Base-by-base conservation (phyloP, 2,329 filamentous ascomycete genomes). In the Talaromyces atroroseus region DNA sequence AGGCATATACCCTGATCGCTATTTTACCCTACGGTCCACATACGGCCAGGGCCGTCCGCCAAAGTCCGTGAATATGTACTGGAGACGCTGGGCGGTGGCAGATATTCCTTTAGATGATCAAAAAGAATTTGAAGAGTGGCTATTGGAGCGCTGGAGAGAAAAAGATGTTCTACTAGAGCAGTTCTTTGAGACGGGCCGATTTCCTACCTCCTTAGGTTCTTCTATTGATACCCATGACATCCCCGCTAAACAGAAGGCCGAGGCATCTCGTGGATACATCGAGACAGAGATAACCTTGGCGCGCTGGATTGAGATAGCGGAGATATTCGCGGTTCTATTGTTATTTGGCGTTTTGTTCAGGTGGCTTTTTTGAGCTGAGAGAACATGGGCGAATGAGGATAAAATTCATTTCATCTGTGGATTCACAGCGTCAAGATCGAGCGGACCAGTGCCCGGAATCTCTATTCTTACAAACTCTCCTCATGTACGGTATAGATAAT, bases 51-150 rank as follows among this genome's bases (percentile, higher is more conserved):
- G 94, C 12, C 84, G 89, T 1, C 87, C 92, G 0, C 94, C 92
- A 1, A 96, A 92, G 70, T 96, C 91, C 1, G 92, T 97, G 66
- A 97, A 96, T 73, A 92, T 97, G 78, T 88, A 95, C 74, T 99
- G 92, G 90, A 85, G 94, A 53, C 85, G 91, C 10, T 96, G 95
- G 73, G 82, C 83, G 34, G 70, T 96, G 14, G 81, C 82, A 21
- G 85, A 90, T 20, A 95, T 99, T 45, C 92, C 92, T 0, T 80
- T 95, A 10, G 81, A 90, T 32, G 83, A 87, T 63, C 80, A 82
- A 16, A 81, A 87, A 42, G 78, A 82, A 6, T 99, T 99, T 66
- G 90, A 95, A 57, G 66, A 79, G 2, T 99, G 94, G 94, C 78
- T 97, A 26, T 82, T 86, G 32, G 85, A 89, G 56, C 82, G 91